Conservation (phyloP, 2,329 filamentous ascomycete species). For the Geoglossum cookeanum region DNA sequence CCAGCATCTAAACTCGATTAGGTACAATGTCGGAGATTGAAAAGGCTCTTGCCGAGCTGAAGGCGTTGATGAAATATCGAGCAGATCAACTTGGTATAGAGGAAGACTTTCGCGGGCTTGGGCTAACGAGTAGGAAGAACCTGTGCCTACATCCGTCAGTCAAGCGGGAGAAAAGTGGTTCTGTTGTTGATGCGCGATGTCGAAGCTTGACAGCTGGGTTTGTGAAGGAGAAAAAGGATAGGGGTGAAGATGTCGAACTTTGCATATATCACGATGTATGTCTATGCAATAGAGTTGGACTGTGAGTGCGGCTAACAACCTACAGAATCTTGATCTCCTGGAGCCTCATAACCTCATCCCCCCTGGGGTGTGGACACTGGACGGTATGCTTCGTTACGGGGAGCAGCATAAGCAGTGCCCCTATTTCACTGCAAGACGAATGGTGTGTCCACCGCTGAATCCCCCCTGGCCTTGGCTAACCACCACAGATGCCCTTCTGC, state of each 20-base stretch:
- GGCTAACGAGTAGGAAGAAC: constrained; percentile 91
- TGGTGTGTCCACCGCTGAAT: constrained; percentile 39
- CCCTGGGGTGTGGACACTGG: constrained; percentile 88
- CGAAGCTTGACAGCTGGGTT: constrained; percentile 91
- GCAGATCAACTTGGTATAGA: constrained; percentile 70
- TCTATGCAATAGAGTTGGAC: constrained; percentile 2
- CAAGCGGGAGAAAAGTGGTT: constrained; percentile 87
- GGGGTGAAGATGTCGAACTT: constrained; percentile 80
- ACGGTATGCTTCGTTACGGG: constrained; percentile 72
- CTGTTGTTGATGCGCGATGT: constrained; percentile 86
- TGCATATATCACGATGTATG: constrained; percentile 86
- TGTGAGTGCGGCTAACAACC: constrained; percentile 8
- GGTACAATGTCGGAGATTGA: constrained; percentile 98
- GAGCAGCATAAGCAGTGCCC: constrained; percentile 94
- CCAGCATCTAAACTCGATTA: constrained; percentile 13
- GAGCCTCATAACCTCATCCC: constrained; percentile 91
- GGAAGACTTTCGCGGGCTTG: constrained; percentile 85
- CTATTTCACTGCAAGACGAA: constrained; percentile 86
- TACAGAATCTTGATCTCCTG: constrained; percentile 72
- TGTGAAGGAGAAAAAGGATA: constrained; percentile 92
- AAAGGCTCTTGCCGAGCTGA: constrained; percentile 82
- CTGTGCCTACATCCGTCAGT: constrained; percentile 91
- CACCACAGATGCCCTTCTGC: constrained; percentile 75
- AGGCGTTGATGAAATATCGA: constrained; percentile 87
- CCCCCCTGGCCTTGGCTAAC: constrained; percentile 5